Evolutionary conservation across 1,139 yeast species (phyloP).

Genomic region (Debaryomycetaceae sp.): DNA sequence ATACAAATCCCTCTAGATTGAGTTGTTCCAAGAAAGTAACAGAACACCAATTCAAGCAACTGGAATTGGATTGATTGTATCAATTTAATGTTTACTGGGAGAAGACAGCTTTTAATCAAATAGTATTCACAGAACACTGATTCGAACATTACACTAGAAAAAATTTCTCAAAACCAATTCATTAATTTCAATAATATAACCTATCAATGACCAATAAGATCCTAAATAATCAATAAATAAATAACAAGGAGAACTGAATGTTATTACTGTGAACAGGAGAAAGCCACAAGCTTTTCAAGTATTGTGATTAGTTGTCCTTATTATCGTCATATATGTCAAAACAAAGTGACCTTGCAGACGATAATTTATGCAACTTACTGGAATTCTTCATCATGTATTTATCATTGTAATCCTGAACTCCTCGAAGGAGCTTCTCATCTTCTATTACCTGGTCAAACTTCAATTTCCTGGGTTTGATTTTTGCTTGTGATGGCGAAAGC

Average conservation of each 20-base stretch:
- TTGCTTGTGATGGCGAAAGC: constrained; percentile 17
- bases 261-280: too few relatives aligned
- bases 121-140: too few relatives aligned
- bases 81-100: background rate
- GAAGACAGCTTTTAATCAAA: too few relatives aligned
- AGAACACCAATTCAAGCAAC: background rate
- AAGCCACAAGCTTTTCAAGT: background rate
- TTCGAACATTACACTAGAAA: too few relatives aligned
- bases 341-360: constrained; percentile 6
- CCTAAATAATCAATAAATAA: too few relatives aligned
- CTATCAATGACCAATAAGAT: background rate
- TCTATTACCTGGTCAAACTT: constrained; percentile 13
- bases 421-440: background rate
- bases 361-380: background rate
- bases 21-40: constrained; percentile 5
- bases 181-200: background rate
- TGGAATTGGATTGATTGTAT: background rate
- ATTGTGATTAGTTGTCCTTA: background rate
- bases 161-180: background rate
- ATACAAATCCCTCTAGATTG: constrained; percentile 4
- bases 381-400: background rate
- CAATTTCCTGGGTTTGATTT: constrained; percentile 27
- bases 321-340: constrained; percentile 18
- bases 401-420: background rate
- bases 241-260: too few relatives aligned